These are phyloP conservation scores for Russula foetens DNA, from an alignment of 768 basidiomycete species.

Conservation along the genomic window DNA sequence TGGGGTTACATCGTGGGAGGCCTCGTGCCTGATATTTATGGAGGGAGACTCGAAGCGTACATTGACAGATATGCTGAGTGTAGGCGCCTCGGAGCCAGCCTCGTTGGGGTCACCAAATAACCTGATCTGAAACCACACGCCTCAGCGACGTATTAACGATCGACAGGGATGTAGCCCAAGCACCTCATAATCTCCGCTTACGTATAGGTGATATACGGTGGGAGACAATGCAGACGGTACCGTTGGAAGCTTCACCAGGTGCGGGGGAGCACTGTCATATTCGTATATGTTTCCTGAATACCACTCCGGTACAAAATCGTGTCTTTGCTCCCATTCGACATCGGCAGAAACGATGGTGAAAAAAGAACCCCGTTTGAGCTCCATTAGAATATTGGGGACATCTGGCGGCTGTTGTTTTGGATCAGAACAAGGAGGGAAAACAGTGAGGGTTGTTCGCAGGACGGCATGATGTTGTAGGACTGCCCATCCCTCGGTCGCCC, in stretches of 20 bases:
- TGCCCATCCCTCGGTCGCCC: conserved; percentile 80
- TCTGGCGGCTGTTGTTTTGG: not conserved
- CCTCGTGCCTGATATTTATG: conserved; percentile 32
- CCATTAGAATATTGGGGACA: conserved; percentile 44
- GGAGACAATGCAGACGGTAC: conserved; percentile 34
- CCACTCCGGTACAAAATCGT: conserved; percentile 44
- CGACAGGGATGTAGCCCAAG: not conserved
- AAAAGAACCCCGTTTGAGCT: conserved; percentile 66
- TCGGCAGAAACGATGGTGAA: conserved; percentile 54
- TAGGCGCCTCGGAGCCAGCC: conserved; percentile 35
- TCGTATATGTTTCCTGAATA: conserved; percentile 82
- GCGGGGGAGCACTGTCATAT: conserved; percentile 44
- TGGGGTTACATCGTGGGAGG: conserved; percentile 47
- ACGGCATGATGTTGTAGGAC: conserved; percentile 74
- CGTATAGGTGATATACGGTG: conserved; percentile 56
- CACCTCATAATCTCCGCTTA: conserved; percentile 84
- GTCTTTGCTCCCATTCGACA: conserved; percentile 12
- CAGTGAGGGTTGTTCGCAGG: conserved; percentile 53
- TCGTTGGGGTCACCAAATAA: conserved; percentile 70
- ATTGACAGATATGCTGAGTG: conserved; percentile 42
- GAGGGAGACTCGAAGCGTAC: conserved; percentile 32
- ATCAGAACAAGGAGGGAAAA: conserved; percentile 37
- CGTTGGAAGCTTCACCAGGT: conserved; percentile 41
- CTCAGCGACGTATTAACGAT: not conserved
- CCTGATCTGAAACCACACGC: conserved; percentile 47